phyloP scores from a whole-genome alignment of 257 asterid genomes.

The Nyctanthes arbortristis region DNA sequence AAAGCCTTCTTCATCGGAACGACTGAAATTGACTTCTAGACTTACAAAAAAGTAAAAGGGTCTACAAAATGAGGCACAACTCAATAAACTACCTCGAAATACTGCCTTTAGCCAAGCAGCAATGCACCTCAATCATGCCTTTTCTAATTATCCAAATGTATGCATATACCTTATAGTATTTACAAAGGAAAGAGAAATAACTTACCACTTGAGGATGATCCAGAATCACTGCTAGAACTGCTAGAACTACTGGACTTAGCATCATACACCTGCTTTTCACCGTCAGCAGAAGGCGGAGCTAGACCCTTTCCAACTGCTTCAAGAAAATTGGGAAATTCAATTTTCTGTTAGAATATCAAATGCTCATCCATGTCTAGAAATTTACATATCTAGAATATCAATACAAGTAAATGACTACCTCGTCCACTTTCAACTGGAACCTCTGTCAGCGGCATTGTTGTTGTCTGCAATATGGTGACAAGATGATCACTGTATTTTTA shows the following conservation, averaged over 20 bases:
- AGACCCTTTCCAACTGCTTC: conserved; percentile 44
- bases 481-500: conserved; percentile 12
- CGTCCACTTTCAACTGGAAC: conserved; percentile 40
- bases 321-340: conserved; percentile 15
- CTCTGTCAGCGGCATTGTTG: conserved; percentile 30
- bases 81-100: too few species aligned
- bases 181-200: conserved; percentile 11
- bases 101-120: too few species aligned
- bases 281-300: conserved; percentile 39
- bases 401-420: conserved; percentile 31
- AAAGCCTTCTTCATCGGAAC: too few species aligned
- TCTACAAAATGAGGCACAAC: background rate
- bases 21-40: too few species aligned
- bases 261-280: conserved; percentile 44
- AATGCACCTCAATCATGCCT: too few species aligned
- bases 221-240: conserved; percentile 94
- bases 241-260: conserved; percentile 85
- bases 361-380: background rate
- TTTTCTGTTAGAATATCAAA: conserved; percentile 4
- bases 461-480: conserved; percentile 43
- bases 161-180: too few species aligned
- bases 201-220: conserved; percentile 83
- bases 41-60: background rate
- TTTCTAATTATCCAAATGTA: too few species aligned
- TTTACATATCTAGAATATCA: background rate